phyloP scores from a whole-genome alignment of 371 early-diverging fungal genomes.

The Dichotomocladium elegans region DNA sequence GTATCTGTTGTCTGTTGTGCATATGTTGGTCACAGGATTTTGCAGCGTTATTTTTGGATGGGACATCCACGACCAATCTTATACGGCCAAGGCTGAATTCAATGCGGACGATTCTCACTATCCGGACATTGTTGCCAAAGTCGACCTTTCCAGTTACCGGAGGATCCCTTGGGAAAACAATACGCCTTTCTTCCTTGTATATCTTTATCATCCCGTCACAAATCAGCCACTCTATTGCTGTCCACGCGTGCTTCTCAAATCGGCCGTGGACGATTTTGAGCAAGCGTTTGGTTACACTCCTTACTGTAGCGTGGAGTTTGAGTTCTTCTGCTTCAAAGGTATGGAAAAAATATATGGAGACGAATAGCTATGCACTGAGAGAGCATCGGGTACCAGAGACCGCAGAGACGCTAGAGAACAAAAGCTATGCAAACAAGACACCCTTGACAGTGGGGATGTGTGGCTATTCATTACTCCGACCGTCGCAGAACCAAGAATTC shows the following conservation, averaged over 20 bases:
- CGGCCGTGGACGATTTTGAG: conserved; percentile 39
- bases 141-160: conserved; percentile 66
- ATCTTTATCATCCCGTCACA: conserved; percentile 57
- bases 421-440: conserved; percentile 48
- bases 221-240: conserved; percentile 59
- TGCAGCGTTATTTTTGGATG: conserved; percentile 85
- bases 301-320: conserved; percentile 75
- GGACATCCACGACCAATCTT: conserved; percentile 69
- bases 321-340: conserved; percentile 85
- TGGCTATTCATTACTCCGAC: conserved; percentile 79
- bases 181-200: conserved; percentile 71
- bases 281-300: conserved; percentile 49
- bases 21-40: conserved; percentile 65
- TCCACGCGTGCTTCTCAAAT: conserved; percentile 64
- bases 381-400: no score
- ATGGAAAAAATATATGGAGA: conserved; percentile 1
- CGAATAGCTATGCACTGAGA: no score
- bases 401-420: conserved; percentile 54
- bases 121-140: conserved; percentile 65
- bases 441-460: conserved; percentile 79
- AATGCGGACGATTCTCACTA: conserved; percentile 42
- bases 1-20: no score
- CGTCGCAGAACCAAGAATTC: conserved; percentile 65
- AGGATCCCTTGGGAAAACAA: conserved; percentile 77
- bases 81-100: conserved; percentile 26